Conservation (phyloP, 306 rosid genomes). For the Sechiopsis laciniata region DNA sequence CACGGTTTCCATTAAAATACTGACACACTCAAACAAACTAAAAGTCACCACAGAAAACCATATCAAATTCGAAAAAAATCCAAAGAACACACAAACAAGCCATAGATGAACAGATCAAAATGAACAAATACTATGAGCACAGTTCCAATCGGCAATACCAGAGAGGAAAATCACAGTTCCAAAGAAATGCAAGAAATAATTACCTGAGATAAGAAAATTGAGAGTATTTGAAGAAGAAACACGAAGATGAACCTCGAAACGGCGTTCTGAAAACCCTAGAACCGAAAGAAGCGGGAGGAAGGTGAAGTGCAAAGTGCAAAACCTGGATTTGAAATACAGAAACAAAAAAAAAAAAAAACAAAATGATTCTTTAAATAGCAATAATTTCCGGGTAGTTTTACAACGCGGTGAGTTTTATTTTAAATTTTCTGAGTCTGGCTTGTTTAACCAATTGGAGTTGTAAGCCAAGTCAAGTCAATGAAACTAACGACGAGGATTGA, state of each 20-base stretch:
- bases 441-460: neutral
- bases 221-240: neutral
- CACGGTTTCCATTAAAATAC: neutral
- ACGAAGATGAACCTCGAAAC: neutral
- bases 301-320: neutral
- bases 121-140: neutral
- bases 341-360: neutral
- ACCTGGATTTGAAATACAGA: conserved; percentile 17
- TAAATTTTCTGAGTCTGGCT: neutral
- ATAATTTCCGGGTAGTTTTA: neutral
- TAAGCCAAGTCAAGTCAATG: neutral
- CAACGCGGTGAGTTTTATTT: neutral
- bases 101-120: neutral
- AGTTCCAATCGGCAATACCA: neutral
- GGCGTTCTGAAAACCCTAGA: conserved; percentile 24
- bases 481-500: neutral
- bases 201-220: neutral
- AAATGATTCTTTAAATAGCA: conserved; percentile 8
- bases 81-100: neutral
- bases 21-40: conserved; percentile 3
- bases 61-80: neutral
- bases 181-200: neutral
- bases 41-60: neutral
- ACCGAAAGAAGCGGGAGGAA: neutral
- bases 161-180: neutral